Evolutionary conservation across 495 filamentous ascomycete species (phyloP), one percentile per base, ranked within the genome.

Genomic region (Podospora pseudopauciseta): DNA sequence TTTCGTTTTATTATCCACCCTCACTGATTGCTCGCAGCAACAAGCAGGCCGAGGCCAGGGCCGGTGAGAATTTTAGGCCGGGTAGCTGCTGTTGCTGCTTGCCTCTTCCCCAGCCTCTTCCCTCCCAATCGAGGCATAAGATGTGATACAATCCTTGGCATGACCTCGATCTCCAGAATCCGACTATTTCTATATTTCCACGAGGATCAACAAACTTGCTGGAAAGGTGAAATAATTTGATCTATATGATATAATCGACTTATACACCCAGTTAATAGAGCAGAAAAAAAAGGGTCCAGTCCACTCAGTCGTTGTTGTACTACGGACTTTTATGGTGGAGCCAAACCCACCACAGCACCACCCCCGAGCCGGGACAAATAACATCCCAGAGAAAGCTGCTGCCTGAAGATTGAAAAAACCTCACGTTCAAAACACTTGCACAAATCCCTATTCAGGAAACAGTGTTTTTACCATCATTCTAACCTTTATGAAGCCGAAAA

Each of bases 301-400:
- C 1, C 1, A 23, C 23, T 23, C 23, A 32, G 4, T 32, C 4
- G 30, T 32, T 32, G 30, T 32, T 32, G 30, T 32, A 32, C 7
- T 5, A 32, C 13, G 39, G 39, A 49, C 5, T 49, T 49, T 49
- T 49, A 49, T 49, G 39, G 39, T 49, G 39, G 39, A 49, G 39
- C 4, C 30, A 32, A 32, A 32, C 30, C 30, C 2, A 49, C 39
- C 39, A 6, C 39, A 18, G 9, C 13, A 49, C 4, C 30, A 32
- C 4, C 7, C 13, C 39, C 7, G 39, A 23, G 68, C 67, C 72
- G 68, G 23, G 23, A 23, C 23, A 23, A 75, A 75, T 73, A 28
- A 58, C 20, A 55, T 64, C 34, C 26, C 62, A 67, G 70, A 67
- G 68, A 73, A 75, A 70, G 59, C 71, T 69, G 73, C 65, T 75